Base-by-base conservation (phyloP, 2,329 filamentous ascomycete genomes). In the Bertia moriformis region DNA sequence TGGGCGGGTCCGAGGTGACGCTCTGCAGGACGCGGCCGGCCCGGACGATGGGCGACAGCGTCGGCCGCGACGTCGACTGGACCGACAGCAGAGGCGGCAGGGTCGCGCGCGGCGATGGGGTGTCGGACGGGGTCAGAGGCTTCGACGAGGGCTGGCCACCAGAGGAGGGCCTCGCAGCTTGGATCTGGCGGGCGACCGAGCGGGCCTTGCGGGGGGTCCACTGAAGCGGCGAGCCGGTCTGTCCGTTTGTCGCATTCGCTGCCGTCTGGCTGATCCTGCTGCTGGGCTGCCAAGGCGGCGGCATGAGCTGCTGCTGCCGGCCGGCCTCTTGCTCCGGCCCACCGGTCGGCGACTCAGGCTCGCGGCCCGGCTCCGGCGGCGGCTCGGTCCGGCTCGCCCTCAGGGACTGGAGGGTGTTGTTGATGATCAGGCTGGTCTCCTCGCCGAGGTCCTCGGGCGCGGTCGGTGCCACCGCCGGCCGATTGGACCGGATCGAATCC, bases 1-100 rank as follows among this genome's bases (percentile, higher is more conserved):
- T 74, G 0, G 71, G 69, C 4, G 69, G 67, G 44, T 75, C 71
- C 0, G 71, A 73, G 10, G 72, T 71, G 27, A 76, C 66, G 42
- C 63, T 71, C 47, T 75, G 71, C 13, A 77, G 53, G 19, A 65
- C 69, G 37, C 68, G 60, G 3, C 71, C 71, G 18, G 64, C 71
- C 36, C 71, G 62, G n/a, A 76, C 66, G 24, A 74, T 74, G 2
- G 72, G 70, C 4, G 71, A 74, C 0, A 77, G 55, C 4, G 57
- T 59, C 18, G 67, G 65, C 5, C 67, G 62, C 13, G 47, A 43
- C 2, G 50, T 53, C 29, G n/a, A n/a, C n/a, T n/a, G n/a, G n/a
- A n/a, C n/a, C n/a, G n/a, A n/a, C n/a, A n/a, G n/a, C n/a, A n/a
- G n/a, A n/a, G n/a, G n/a, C n/a, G n/a, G n/a, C n/a, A n/a, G n/a